Conservation (phyloP, 1,284 basidiomycete genomes). For the Puccinia novopanici region DNA sequence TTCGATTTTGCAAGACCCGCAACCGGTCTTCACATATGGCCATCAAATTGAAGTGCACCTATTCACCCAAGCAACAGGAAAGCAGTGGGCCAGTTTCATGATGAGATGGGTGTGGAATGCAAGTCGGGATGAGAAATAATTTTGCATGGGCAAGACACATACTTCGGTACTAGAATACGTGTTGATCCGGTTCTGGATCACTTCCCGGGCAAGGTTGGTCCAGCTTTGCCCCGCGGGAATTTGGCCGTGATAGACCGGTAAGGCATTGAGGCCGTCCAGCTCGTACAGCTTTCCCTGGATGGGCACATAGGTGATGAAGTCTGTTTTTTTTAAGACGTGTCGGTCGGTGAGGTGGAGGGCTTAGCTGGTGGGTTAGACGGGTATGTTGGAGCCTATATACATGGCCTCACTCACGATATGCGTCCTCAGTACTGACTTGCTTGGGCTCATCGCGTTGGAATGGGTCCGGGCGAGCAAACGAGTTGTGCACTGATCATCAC, state of each 20-base stretch:
- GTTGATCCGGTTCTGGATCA: slow-evolving; percentile 78
- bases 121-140: background rate
- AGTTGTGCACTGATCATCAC: slow-evolving; percentile 74
- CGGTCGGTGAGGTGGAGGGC: background rate
- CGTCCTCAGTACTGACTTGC: slow-evolving; percentile 75
- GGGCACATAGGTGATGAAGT: slow-evolving; percentile 71
- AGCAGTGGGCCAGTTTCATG: background rate
- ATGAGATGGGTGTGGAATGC: background rate
- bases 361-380: background rate
- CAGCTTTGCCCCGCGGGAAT: slow-evolving; percentile 69
- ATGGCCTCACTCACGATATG: slow-evolving; percentile 80
- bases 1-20: slow-evolving; percentile 54
- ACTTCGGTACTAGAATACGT: slow-evolving; percentile 83
- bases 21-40: slow-evolving; percentile 63
- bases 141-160: slow-evolving; percentile 60
- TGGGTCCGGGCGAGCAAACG: slow-evolving; percentile 75
- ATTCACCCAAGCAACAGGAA: slow-evolving; percentile 42
- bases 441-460: slow-evolving; percentile 63
- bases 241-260: slow-evolving; percentile 75
- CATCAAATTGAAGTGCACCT: slow-evolving; percentile 81
- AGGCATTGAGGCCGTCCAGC: slow-evolving; percentile 78
- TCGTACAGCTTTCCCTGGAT: slow-evolving; percentile 80
- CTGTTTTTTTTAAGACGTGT: background rate
- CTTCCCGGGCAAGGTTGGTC: slow-evolving; percentile 77
- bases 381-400: background rate